phyloP scores from a whole-genome alignment of 306 rosid genomes.

The Boehmeria nivea region DNA sequence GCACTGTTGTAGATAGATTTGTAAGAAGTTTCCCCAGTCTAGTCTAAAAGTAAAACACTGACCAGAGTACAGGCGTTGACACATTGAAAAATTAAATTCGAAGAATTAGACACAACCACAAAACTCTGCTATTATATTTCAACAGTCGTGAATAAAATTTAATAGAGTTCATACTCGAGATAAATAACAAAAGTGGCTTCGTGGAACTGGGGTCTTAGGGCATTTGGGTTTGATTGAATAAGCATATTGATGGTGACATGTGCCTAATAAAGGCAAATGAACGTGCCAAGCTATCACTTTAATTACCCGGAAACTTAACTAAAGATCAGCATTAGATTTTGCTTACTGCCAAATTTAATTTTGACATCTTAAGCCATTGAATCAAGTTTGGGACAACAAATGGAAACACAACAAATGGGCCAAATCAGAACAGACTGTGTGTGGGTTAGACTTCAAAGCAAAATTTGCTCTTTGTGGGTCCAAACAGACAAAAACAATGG shows the following conservation, averaged over 20 bases:
- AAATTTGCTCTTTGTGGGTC: conserved; percentile 5
- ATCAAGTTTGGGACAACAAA: background rate
- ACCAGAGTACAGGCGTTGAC: too few relatives aligned
- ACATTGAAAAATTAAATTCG: too few relatives aligned
- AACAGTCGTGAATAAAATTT: background rate
- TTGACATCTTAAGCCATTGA: too few relatives aligned
- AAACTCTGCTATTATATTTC: too few relatives aligned
- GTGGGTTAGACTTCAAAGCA: background rate
- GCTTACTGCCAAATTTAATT: background rate
- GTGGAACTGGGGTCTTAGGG: background rate
- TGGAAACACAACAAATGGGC: background rate
- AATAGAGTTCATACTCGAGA: too few relatives aligned
- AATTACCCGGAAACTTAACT: background rate
- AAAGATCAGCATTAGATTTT: background rate
- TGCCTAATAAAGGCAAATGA: conserved; percentile 12
- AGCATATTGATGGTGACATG: conserved; percentile 2
- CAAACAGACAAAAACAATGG: background rate
- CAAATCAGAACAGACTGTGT: too few relatives aligned
- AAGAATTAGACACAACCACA: too few relatives aligned
- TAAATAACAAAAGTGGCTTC: conserved; percentile 1
- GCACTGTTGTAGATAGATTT: too few relatives aligned
- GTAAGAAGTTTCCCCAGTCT: too few relatives aligned
- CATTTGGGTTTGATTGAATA: background rate
- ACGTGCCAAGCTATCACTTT: background rate
- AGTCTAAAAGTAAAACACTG: too few relatives aligned